Percentiles rank a stretch among this genome's conserved stretches.
These are phyloP conservation scores for Excoecaria agallocha DNA, from an alignment of 345 rosid genomes.

Conservation along the genomic window DNA sequence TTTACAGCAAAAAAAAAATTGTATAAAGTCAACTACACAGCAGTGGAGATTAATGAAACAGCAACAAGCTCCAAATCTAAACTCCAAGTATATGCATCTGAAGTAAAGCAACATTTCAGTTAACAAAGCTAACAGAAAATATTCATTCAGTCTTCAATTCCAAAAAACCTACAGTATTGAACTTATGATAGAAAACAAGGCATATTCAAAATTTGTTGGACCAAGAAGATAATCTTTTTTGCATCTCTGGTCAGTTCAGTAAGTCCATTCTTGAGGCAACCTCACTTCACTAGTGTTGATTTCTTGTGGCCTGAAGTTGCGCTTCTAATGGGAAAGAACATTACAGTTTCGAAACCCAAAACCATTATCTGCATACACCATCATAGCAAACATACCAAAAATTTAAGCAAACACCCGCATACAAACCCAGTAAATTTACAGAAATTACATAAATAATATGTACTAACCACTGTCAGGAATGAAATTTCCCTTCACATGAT, in stretches of 20 bases:
- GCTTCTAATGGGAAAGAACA: constrained; percentile 20
- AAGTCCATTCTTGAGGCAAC: constrained; percentile 76
- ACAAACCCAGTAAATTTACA: too few relatives aligned
- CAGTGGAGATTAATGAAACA: neutral
- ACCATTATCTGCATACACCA: constrained; percentile 20
- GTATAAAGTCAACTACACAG: neutral
- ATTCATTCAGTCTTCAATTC: too few relatives aligned
- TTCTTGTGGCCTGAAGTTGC: too few relatives aligned
- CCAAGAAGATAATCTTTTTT: too few relatives aligned
- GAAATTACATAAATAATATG: neutral
- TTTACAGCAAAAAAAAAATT: neutral
- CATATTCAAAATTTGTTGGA: too few relatives aligned
- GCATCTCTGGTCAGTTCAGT: constrained; percentile 50
- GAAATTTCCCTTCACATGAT: constrained; percentile 29
- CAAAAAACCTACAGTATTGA: too few relatives aligned
- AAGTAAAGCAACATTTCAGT: neutral
- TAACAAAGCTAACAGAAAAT: too few relatives aligned
- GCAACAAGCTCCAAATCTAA: neutral
- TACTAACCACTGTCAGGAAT: constrained; percentile 20
- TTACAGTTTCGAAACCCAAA: constrained; percentile 22
- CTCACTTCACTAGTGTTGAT: constrained; percentile 32
- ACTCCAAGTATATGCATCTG: neutral
- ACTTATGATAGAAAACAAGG: too few relatives aligned
- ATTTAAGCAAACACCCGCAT: neutral
- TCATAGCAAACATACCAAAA: too few relatives aligned